phyloP scores from a whole-genome alignment of 108 stramenopile genomes.

The Aurantiochytrium sp. region DNA sequence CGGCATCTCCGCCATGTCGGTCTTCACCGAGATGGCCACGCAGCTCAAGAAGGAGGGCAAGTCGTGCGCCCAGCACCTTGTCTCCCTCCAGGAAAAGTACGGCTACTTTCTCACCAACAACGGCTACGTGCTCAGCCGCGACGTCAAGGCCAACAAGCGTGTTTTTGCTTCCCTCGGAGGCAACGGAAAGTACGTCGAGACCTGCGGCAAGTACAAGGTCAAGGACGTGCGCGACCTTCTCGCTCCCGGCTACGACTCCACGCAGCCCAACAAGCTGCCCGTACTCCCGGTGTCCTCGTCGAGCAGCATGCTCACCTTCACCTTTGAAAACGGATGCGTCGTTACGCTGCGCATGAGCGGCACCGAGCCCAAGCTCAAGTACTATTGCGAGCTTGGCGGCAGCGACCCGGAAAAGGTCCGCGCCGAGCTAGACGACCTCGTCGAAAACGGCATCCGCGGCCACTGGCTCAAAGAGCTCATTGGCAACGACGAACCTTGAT shows the following conservation, averaged over 20 bases:
- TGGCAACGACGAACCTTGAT: neutral
- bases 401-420: neutral
- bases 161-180: conserved; percentile 74
- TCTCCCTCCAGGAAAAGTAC: conserved; percentile 74
- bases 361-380: conserved; percentile 98
- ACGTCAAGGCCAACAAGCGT: conserved; percentile 61
- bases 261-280: conserved; percentile 68
- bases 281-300: conserved; percentile 71
- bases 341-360: conserved; percentile 89
- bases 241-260: conserved; percentile 76
- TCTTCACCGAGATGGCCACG: conserved; percentile 75
- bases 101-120: conserved; percentile 80
- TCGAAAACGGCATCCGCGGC: neutral
- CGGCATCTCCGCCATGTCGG: conserved; percentile 47
- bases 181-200: conserved; percentile 64
- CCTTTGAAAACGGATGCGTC: conserved; percentile 83
- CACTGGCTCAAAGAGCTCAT: conserved; percentile 1
- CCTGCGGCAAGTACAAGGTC: conserved; percentile 60
- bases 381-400: conserved; percentile 74
- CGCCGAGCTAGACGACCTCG: conserved; percentile 1
- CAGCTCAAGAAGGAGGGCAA: conserved; percentile 60
- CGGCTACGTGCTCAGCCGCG: conserved; percentile 81
- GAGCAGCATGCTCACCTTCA: conserved; percentile 85
- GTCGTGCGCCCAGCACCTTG: conserved; percentile 64
- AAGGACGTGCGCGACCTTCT: conserved; percentile 77